Evolutionary conservation across 148 eudicot genomes (phyloP), one percentile per base, ranked within the genome.

Genomic region (Camellia lanceoleosa): DNA sequence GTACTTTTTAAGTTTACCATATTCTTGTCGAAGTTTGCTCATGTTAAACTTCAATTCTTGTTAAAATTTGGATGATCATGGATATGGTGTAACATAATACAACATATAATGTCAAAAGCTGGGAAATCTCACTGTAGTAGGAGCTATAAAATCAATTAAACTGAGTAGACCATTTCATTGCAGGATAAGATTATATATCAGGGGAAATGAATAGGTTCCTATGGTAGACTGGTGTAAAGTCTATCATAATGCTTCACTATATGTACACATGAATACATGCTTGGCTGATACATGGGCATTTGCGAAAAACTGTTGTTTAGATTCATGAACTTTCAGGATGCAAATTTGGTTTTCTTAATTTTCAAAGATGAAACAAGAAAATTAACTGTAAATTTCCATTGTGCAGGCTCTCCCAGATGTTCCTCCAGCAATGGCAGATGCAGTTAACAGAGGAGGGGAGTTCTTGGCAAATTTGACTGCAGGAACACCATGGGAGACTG

Each of bases 401-500:
- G 15, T 83, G 81, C 90, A 95, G 99, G 98, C 87, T 73, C 79
- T 95, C 11, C 99, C 98, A 11, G 95, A 95, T 81, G 99, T 95
- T 72, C 97, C 99, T 23, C 99, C 98, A 46, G 97, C 87, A 78
- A 91, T 95, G 95, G 90, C 90, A 16, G 95, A 95, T 88, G 98
- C 97, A 64, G 99, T 95, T 41, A 93, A 92, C 83, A 91, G 90
- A 18, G 93, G 99, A 71, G 89, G 97, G 77, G 97, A 92, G 85
- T 78, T 95, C 72, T 81, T 93, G 80, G 93, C 93, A 46, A 92
- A 83, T 85, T 85, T 95, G 82, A 84, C 91, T 54, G 90, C 84
- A 42, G 98, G 98, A 61, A 95, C 99, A 77, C 99, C 99, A 9
- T 95, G 97, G 97, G 98, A 95, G 82, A 83, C 90, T 0, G 90